phyloP scores from a whole-genome alignment of 148 eudicot species.

The Pouteria glomerata region DNA sequence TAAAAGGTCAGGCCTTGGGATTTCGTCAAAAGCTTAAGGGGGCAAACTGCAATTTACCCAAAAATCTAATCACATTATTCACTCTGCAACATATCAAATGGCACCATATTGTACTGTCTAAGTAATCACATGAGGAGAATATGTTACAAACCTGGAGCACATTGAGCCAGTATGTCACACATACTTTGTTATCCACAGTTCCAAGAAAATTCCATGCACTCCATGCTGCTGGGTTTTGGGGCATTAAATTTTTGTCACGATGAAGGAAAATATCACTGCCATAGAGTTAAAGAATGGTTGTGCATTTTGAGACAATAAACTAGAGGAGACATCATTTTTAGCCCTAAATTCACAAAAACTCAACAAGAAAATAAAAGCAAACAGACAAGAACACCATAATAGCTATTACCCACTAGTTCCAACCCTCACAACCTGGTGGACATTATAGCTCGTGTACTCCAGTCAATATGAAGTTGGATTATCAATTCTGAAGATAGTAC shows the following conservation, averaged over 20 bases:
- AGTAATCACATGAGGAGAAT: neutral
- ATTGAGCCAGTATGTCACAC: constrained; percentile 96
- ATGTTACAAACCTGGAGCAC: constrained; percentile 66
- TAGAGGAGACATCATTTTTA: neutral
- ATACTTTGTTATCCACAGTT: constrained; percentile 52
- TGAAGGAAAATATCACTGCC: constrained; percentile 93
- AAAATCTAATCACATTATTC: neutral
- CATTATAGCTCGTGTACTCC: neutral
- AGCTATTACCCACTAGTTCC: neutral
- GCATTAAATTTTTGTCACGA: constrained; percentile 75
- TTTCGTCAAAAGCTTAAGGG: no score
- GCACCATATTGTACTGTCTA: neutral
- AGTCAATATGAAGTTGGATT: neutral
- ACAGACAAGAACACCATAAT: neutral
- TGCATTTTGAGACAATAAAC: constrained; percentile 12
- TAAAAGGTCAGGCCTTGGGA: no score
- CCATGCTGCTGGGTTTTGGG: constrained; percentile 87
- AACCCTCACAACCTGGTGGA: neutral
- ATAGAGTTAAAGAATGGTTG: constrained; percentile 25
- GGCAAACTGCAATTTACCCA: no score
- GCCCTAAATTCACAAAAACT: neutral
- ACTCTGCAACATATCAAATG: neutral
- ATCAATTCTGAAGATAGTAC: neutral
- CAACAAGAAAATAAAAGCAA: neutral
- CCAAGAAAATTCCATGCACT: constrained; percentile 97